Conservation (phyloP, 495 filamentous ascomycete species). For the Penicillium goetzii region DNA sequence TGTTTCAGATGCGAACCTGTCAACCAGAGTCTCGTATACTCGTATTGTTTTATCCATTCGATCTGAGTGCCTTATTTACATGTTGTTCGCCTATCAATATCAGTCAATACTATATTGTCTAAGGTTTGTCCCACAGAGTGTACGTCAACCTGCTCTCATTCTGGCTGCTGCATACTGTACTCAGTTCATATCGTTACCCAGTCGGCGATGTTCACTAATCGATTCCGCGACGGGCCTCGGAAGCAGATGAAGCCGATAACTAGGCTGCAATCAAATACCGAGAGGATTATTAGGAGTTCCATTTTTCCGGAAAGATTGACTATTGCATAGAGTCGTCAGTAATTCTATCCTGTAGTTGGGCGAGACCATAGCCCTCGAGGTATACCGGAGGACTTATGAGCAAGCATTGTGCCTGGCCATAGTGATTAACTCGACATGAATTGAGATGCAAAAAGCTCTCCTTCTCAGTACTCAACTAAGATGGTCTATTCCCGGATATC, state of each 20-base stretch:
- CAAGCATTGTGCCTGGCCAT: background rate
- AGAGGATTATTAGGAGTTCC: background rate
- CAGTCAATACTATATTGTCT: no score
- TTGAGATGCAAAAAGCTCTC: background rate
- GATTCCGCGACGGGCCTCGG: background rate
- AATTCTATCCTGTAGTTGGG: background rate
- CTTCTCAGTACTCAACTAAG: no score
- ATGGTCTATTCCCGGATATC: no score
- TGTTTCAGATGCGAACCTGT: constrained; percentile 7
- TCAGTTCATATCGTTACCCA: background rate
- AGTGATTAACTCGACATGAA: background rate
- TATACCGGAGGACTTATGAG: no score
- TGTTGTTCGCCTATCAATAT: background rate
- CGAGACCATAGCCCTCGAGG: no score
- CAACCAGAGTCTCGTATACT: constrained; percentile 6
- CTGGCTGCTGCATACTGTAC: background rate
- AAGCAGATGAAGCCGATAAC: background rate
- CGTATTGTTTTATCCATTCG: background rate
- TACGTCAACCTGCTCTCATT: constrained; percentile 5
- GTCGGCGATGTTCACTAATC: background rate
- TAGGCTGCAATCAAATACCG: constrained; percentile 1
- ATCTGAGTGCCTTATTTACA: background rate
- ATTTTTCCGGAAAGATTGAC: background rate
- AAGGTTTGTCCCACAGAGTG: background rate
- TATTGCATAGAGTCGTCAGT: background rate